phyloP scores from a whole-genome alignment of 2,329 filamentous ascomycete genomes.

The Fusarium sp. region DNA sequence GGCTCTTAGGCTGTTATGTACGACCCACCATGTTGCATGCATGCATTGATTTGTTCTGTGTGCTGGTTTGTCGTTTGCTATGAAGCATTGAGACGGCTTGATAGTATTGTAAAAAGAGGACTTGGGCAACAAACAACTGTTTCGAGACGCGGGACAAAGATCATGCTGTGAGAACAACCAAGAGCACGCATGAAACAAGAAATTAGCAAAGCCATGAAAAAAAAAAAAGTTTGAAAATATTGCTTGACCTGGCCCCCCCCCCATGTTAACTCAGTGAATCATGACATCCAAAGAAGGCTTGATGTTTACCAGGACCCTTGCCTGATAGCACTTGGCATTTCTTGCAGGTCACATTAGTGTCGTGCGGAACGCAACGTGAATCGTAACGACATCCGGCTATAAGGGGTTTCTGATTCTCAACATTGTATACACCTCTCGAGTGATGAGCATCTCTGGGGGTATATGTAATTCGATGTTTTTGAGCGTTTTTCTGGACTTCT shows the following conservation, averaged over 20 bases:
- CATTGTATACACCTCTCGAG: not conserved
- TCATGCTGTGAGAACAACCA: conserved; percentile 11
- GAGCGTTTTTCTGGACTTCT: conserved; percentile 2
- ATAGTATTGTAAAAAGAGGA: not conserved
- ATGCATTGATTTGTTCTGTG: conserved; percentile 19
- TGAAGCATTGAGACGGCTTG: conserved; percentile 10
- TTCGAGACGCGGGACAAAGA: not conserved
- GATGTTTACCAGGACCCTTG: conserved; percentile 31
- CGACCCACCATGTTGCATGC: conserved; percentile 35
- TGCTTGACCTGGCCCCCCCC: conserved; percentile 4
- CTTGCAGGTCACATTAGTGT: conserved; percentile 39
- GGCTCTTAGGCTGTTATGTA: conserved; percentile 32
- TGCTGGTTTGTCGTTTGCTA: not conserved
- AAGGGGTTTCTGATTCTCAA: not conserved
- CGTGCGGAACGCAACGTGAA: conserved; percentile 11
- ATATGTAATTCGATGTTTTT: not conserved
- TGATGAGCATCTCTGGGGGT: not conserved
- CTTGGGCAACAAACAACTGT: not conserved
- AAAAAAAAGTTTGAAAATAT: not conserved
- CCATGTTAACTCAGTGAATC: conserved; percentile 10
- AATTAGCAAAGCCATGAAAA: not conserved
- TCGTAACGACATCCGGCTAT: conserved; percentile 19
- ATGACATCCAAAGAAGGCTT: conserved; percentile 19
- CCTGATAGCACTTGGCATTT: conserved; percentile 32
- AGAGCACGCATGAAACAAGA: conserved; percentile 3